Percentiles rank a stretch among this genome's conserved stretches.
Conservation (phyloP, 2,329 filamentous ascomycete genomes). For the Tolypocladium pustulatum region DNA sequence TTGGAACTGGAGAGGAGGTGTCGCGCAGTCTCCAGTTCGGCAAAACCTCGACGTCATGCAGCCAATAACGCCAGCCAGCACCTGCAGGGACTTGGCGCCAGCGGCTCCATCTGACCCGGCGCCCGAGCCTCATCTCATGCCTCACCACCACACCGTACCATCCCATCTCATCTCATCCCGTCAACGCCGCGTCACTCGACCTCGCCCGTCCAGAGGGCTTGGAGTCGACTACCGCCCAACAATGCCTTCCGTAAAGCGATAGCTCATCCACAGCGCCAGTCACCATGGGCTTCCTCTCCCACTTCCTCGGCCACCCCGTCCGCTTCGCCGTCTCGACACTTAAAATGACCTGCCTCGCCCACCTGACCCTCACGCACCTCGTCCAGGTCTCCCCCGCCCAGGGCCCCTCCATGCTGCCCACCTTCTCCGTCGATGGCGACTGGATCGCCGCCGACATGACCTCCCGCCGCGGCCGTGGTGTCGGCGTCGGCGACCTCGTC, state of each 20-base stretch:
- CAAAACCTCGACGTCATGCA: not conserved
- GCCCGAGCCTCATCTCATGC: not conserved
- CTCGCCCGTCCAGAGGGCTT: not conserved
- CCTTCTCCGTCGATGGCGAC: conserved; percentile 58
- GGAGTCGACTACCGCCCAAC: not conserved
- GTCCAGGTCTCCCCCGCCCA: conserved; percentile 47
- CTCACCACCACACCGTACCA: not conserved
- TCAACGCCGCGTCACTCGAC: not conserved
- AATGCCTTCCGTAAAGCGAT: not conserved
- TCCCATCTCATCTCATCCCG: conserved; percentile 15
- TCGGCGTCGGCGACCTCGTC: conserved; percentile 74
- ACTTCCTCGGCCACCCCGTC: conserved; percentile 28
- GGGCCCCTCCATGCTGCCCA: conserved; percentile 86
- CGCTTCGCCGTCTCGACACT: conserved; percentile 22
- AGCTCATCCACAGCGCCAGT: not conserved
- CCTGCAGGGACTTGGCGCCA: not conserved
- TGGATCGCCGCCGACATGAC: conserved; percentile 57
- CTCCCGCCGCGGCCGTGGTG: conserved; percentile 55
- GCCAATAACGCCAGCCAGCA: not conserved
- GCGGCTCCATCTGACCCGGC: not conserved
- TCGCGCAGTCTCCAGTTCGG: not conserved
- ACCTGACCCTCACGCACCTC: conserved; percentile 46
- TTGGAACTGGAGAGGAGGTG: not conserved
- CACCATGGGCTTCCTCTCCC: conserved; percentile 12
- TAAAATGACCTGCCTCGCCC: conserved; percentile 28